phyloP scores from a whole-genome alignment of 352 stramenopile genomes.

The Phytophthora rubi region DNA sequence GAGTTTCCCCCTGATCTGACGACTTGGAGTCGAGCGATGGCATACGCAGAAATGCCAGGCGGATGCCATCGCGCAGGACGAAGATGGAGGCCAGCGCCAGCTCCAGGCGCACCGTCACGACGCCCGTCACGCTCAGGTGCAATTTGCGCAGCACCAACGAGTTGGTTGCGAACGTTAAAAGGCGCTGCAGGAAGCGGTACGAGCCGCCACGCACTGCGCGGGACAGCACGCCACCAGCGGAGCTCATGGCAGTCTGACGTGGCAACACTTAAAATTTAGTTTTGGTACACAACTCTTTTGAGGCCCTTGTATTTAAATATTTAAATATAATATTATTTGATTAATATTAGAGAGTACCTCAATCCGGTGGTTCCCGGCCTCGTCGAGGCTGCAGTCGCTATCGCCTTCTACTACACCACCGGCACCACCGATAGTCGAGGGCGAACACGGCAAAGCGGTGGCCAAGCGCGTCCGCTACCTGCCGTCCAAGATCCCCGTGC shows the following conservation, averaged over 20 bases:
- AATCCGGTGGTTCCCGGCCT: conserved; percentile 30
- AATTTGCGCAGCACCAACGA: conserved; percentile 78
- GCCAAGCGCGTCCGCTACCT: conserved; percentile 38
- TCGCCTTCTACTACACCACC: conserved; percentile 31
- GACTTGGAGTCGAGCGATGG: conserved; percentile 57
- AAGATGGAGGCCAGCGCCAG: conserved; percentile 90
- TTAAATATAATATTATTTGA: too few species aligned
- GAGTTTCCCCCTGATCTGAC: not conserved
- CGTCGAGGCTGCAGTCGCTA: conserved; percentile 16
- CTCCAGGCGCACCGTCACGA: conserved; percentile 88
- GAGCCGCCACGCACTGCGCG: conserved; percentile 69
- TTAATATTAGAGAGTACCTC: not conserved
- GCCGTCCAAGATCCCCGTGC: conserved; percentile 37
- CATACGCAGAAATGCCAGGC: conserved; percentile 87
- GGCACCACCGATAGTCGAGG: conserved; percentile 1
- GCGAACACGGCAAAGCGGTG: conserved; percentile 11
- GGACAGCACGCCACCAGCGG: conserved; percentile 40
- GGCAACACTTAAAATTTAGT: not conserved
- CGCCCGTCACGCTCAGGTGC: conserved; percentile 79
- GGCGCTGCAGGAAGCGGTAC: conserved; percentile 83
- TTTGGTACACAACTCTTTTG: too few species aligned
- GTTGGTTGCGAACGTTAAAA: conserved; percentile 87
- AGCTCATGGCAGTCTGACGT: conserved; percentile 33
- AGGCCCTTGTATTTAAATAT: too few species aligned
- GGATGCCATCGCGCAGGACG: conserved; percentile 90